Evolutionary conservation across 352 stramenopile species (phyloP).

Genomic region (Lagenidium sp.): DNA sequence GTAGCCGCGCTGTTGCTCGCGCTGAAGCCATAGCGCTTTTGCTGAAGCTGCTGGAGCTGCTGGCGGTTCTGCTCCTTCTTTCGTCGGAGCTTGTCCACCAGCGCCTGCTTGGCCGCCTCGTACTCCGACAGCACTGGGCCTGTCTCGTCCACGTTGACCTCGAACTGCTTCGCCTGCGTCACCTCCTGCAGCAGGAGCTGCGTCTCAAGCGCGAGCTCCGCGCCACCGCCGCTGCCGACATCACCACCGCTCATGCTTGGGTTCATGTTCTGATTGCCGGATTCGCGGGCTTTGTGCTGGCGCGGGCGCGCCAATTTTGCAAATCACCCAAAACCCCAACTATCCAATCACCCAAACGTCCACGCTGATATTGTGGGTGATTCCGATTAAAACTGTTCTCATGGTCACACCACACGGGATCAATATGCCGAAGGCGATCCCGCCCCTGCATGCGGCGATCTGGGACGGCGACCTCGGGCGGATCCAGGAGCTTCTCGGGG

Average conservation of each 20-base stretch:
- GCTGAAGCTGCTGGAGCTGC: slow-evolving; percentile 40
- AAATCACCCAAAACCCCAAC: slow-evolving; percentile 4
- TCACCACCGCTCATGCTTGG: slow-evolving; percentile 22
- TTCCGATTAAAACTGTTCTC: too few relatives aligned
- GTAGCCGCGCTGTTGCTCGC: neutral
- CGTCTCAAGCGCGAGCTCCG: slow-evolving; percentile 65
- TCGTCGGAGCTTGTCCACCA: slow-evolving; percentile 53
- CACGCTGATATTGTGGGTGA: neutral
- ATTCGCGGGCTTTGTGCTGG: neutral
- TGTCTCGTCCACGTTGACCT: slow-evolving; percentile 15
- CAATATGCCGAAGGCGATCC: slow-evolving; percentile 4
- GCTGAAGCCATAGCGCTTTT: slow-evolving; percentile 28
- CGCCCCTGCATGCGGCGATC: slow-evolving; percentile 51
- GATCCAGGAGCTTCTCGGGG: slow-evolving; percentile 22
- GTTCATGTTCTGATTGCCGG: too few relatives aligned
- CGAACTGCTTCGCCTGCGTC: slow-evolving; percentile 37
- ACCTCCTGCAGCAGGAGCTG: slow-evolving; percentile 73
- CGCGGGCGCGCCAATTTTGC: neutral
- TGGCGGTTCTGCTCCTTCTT: slow-evolving; percentile 48
- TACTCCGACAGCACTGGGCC: slow-evolving; percentile 28
- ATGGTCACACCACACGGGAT: too few relatives aligned
- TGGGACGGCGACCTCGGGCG: slow-evolving; percentile 51
- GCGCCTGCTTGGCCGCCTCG: slow-evolving; percentile 38
- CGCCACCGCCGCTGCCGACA: too few relatives aligned
- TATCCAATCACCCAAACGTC: slow-evolving; percentile 4